Conservation (phyloP, 106 monocot genomes). For the Xerophyta viscosa region DNA sequence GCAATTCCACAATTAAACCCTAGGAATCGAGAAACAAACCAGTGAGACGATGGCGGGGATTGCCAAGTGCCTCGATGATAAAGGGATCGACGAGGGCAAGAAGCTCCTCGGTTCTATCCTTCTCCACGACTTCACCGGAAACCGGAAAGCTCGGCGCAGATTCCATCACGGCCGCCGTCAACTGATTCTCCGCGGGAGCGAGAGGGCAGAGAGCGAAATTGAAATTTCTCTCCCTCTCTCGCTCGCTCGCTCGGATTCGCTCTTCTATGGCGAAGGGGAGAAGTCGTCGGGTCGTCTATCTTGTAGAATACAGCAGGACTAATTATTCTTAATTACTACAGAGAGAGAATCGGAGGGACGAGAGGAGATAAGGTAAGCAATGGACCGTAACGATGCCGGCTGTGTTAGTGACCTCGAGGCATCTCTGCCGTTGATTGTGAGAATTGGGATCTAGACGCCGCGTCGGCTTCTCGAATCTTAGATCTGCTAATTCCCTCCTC, state of each 20-base stretch:
- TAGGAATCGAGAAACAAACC: constrained; percentile 10
- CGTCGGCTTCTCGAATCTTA: too few relatives aligned
- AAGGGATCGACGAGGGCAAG: constrained; percentile 22
- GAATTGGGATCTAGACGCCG: too few relatives aligned
- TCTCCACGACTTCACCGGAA: constrained; percentile 2
- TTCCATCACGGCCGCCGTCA: constrained; percentile 15
- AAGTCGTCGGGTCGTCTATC: neutral
- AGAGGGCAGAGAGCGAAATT: constrained; percentile 4
- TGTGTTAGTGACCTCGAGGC: too few relatives aligned
- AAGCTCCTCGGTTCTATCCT: neutral
- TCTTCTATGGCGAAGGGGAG: neutral
- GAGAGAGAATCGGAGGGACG: too few relatives aligned
- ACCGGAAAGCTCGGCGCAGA: constrained; percentile 9
- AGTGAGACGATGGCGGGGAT: constrained; percentile 38
- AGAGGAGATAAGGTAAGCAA: too few relatives aligned
- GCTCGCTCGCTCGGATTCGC: neutral
- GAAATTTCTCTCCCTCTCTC: constrained; percentile 3
- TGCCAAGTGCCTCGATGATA: constrained; percentile 34
- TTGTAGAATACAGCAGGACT: neutral
- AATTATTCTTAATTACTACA: too few relatives aligned
- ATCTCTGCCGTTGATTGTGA: too few relatives aligned
- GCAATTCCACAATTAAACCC: too few relatives aligned
- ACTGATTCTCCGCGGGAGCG: too few relatives aligned
- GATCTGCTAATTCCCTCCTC: too few relatives aligned
- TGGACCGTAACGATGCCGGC: too few relatives aligned